phyloP scores from a whole-genome alignment of 2,329 filamentous ascomycete genomes.

The Samsoniella hepiali region DNA sequence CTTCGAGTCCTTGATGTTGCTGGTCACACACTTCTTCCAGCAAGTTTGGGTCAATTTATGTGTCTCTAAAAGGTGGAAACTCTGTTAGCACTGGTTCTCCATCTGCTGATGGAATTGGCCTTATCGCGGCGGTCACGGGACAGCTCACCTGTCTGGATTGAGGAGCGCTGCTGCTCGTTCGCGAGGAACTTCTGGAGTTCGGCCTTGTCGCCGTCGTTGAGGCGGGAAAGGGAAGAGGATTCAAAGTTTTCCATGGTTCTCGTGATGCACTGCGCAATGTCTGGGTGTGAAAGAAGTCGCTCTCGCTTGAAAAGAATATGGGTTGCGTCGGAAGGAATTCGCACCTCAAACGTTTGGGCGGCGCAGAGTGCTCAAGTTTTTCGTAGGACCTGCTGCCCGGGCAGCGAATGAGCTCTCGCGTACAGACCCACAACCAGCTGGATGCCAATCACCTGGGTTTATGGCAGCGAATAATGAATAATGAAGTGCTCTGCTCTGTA shows the following conservation, averaged over 20 bases:
- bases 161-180: constrained; percentile 82
- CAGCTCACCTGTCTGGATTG: constrained; percentile 56
- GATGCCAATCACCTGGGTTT: not conserved
- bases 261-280: not conserved
- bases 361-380: not conserved
- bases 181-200: constrained; percentile 84
- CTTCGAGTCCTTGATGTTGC: constrained; percentile 65
- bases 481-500: not conserved
- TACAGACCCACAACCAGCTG: constrained; percentile 1
- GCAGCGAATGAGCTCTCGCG: constrained; percentile 5
- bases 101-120: not conserved
- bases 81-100: constrained; percentile 19
- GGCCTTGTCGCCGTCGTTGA: constrained; percentile 77
- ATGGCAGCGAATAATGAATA: not conserved
- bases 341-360: not conserved
- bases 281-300: not conserved
- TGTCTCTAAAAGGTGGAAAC: constrained; percentile 39
- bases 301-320: not conserved
- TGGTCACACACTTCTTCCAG: constrained; percentile 90
- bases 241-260: constrained; percentile 41
- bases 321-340: not conserved
- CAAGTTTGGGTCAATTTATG: constrained; percentile 68
- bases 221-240: constrained; percentile 65
- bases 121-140: constrained; percentile 23
- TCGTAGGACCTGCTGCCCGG: not conserved